These are phyloP conservation scores for Elongisporangium senticosum DNA, from an alignment of 352 stramenopile species.

Conservation along the genomic window DNA sequence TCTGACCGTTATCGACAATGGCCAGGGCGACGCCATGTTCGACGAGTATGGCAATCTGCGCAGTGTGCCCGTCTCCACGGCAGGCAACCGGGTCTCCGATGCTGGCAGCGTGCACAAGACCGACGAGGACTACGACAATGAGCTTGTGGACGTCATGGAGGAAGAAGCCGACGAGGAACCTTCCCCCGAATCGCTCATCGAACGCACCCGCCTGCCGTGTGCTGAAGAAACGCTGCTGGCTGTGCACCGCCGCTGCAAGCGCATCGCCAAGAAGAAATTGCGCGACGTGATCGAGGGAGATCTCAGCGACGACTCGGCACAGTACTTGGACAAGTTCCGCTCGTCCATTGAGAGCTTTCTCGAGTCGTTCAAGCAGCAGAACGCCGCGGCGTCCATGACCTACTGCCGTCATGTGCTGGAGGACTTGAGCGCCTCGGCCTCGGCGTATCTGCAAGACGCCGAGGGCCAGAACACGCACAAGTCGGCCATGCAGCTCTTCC, in stretches of 20 bases:
- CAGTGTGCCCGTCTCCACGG: slow-evolving; percentile 20
- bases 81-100: background rate
- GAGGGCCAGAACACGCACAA: slow-evolving; percentile 30
- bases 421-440: slow-evolving; percentile 28
- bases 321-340: slow-evolving; percentile 70
- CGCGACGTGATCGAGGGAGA: slow-evolving; percentile 65
- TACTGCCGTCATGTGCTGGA: slow-evolving; percentile 71
- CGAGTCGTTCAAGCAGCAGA: slow-evolving; percentile 63
- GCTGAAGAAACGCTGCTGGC: slow-evolving; percentile 42
- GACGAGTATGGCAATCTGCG: slow-evolving; percentile 73
- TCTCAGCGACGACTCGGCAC: slow-evolving; percentile 45
- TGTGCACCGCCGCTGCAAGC: slow-evolving; percentile 67
- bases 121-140: slow-evolving; percentile 29
- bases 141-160: slow-evolving; percentile 72
- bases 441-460: slow-evolving; percentile 28
- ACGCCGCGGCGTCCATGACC: slow-evolving; percentile 75
- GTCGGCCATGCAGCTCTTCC: slow-evolving; percentile 70
- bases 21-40: slow-evolving; percentile 64
- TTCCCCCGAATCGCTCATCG: slow-evolving; percentile 20
- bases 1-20: slow-evolving; percentile 39
- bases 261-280: slow-evolving; percentile 69
- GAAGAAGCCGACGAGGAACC: slow-evolving; percentile 25
- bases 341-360: slow-evolving; percentile 32
- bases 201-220: slow-evolving; percentile 66
- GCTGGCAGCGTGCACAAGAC: background rate